These are phyloP conservation scores for Colletotrichum sp. DNA, from an alignment of 2,329 filamentous ascomycete species.

Conservation along the genomic window DNA sequence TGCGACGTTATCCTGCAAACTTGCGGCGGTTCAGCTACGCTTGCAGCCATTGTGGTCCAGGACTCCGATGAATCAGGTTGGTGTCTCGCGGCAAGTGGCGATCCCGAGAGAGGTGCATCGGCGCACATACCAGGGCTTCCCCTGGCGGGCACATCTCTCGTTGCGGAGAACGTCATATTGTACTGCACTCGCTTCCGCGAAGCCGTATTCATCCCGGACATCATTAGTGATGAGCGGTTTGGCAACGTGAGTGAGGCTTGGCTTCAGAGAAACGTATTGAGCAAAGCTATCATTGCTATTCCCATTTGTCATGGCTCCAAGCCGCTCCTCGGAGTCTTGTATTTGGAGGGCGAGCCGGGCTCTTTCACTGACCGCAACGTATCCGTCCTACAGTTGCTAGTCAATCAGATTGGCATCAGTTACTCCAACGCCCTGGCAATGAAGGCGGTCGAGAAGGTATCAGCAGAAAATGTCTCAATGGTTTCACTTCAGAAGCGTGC, in stretches of 20 bases:
- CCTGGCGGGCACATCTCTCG: constrained; percentile 67
- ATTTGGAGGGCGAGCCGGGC: constrained; percentile 76
- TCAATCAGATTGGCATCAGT: constrained; percentile 79
- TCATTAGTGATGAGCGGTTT: constrained; percentile 78
- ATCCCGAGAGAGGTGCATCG: constrained; percentile 71
- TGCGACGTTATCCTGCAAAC: constrained; percentile 82
- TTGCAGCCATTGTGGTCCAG: constrained; percentile 76
- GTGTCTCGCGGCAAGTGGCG: constrained; percentile 76
- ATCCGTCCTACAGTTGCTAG: constrained; percentile 70
- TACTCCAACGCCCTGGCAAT: constrained; percentile 72
- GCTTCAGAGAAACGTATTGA: constrained; percentile 70
- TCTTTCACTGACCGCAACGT: constrained; percentile 79
- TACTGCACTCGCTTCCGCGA: constrained; percentile 81
- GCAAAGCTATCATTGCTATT: constrained; percentile 79
- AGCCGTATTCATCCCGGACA: constrained; percentile 74
- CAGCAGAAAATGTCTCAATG: constrained; percentile 79
- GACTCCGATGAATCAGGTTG: constrained; percentile 68
- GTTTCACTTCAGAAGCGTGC: constrained; percentile 77
- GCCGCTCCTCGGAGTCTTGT: constrained; percentile 74
- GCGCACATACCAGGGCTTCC: constrained; percentile 71
- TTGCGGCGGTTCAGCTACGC: constrained; percentile 71
- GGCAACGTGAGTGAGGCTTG: constrained; percentile 75
- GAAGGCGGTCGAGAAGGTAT: constrained; percentile 77
- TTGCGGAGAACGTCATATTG: constrained; percentile 78
- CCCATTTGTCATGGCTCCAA: constrained; percentile 78